These are phyloP conservation scores for Coprinopsis cinerea DNA, from an alignment of 768 basidiomycete genomes.

Conservation along the genomic window DNA sequence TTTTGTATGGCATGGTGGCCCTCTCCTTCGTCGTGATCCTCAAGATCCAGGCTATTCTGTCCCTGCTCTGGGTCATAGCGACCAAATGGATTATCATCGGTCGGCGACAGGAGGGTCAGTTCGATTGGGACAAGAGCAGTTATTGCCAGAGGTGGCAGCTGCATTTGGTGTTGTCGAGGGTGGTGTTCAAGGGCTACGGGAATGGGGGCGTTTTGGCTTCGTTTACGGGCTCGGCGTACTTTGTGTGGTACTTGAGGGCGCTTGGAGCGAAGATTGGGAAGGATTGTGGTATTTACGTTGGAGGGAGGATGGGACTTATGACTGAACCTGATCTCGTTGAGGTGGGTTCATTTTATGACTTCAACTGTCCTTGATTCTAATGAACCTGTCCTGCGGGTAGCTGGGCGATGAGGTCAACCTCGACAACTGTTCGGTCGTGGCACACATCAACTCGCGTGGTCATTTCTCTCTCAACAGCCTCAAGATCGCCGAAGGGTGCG, in stretches of 20 bases:
- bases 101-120: constrained; percentile 30
- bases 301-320: constrained; percentile 37
- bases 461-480: constrained; percentile 38
- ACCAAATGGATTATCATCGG: constrained; percentile 42
- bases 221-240: constrained; percentile 35
- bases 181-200: constrained; percentile 36
- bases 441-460: constrained; percentile 43
- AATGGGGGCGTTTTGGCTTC: constrained; percentile 34
- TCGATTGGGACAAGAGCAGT: constrained; percentile 40
- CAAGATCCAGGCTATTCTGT: constrained; percentile 30
- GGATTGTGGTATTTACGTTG: constrained; percentile 35
- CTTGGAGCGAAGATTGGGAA: constrained; percentile 39
- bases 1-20: constrained; percentile 35
- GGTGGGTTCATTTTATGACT: constrained; percentile 17
- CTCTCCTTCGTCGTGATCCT: constrained; percentile 32
- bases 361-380: constrained; percentile 1
- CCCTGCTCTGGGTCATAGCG: constrained; percentile 34
- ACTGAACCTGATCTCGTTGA: constrained; percentile 43
- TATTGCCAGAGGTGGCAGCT: constrained; percentile 48
- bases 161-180: constrained; percentile 32
- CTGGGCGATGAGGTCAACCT: constrained; percentile 39
- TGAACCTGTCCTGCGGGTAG: constrained; percentile 14
- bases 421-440: constrained; percentile 42
- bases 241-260: constrained; percentile 40
- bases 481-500: constrained; percentile 33